Base-by-base conservation (phyloP, 129 eudicot genomes). In the Tanacetum coccineum region DNA sequence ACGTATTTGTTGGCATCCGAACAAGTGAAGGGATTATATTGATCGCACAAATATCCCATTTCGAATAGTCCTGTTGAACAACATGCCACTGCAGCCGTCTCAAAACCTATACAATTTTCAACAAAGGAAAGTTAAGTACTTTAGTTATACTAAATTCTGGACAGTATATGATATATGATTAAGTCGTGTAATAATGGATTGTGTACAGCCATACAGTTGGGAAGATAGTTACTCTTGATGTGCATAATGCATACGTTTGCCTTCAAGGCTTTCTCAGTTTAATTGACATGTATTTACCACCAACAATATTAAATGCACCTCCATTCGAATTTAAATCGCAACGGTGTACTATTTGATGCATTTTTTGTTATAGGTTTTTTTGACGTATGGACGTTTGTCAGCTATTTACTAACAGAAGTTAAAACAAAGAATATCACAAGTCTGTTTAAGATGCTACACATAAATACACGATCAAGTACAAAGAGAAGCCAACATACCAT, bases 51-150 rank as follows among this genome's bases (percentile, higher is more conserved):
- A 51, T 81, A 89, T 7, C 94, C 82, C 90, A 89, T 89, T 73
- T 89, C 96, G 25, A 86, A 86, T 64, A 74, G 26, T 50, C 96
- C 96, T 32, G 96, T 71, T 3, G 90, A 76, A 68, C 96, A 89
- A 78, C 96, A 89, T 25, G 94, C 96, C 20, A 79, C 72, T 17
- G 76, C 73, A 9, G 86, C 74, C 0, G 71, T 78, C 32, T 86
- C 94, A 6, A 89, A 89, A 5, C 96, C 96, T 89, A 77, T 51
- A 70, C 7, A 66, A 39, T 1, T 44, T 59, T 58, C 50, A 70
- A 60, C 21, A 46, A 44, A 46, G 42, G 1, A 36, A 36, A 36
- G 42, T 36, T 36, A 36, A 36, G 9, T 36, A 7, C 42, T 36
- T 30, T 1, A 36, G 42, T 36, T 36, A 7, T 36, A 6, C 7